phyloP scores from a whole-genome alignment of 2,329 filamentous ascomycete species.

The Scopulariopsis brevicaulis region DNA sequence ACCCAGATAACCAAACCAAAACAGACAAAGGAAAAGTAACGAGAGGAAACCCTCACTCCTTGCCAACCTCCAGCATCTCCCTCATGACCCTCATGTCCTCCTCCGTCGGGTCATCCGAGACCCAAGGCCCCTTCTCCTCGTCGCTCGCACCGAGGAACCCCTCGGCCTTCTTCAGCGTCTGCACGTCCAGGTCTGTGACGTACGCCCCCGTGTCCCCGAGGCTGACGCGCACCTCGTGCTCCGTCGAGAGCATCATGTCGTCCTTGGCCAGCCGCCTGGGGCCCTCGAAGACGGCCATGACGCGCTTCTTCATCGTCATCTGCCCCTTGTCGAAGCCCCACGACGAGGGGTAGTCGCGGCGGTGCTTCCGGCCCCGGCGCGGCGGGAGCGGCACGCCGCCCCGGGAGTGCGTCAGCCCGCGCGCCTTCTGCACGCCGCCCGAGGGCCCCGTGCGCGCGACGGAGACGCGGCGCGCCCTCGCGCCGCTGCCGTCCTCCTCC shows the following conservation, averaged over 20 bases:
- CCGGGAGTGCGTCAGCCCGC: conserved; percentile 68
- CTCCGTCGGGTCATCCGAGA: conserved; percentile 58
- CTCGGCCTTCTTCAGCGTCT: conserved; percentile 80
- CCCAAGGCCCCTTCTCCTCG: conserved; percentile 80
- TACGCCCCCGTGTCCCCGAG: conserved; percentile 67
- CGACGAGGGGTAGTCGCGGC: conserved; percentile 83
- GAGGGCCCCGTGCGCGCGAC: conserved; percentile 46
- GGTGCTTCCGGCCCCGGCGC: conserved; percentile 72
- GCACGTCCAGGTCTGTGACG: conserved; percentile 85
- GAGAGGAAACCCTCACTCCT: neutral
- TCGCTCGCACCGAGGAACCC: conserved; percentile 70
- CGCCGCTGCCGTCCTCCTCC: conserved; percentile 34
- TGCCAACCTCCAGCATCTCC: conserved; percentile 26
- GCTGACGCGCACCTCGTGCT: conserved; percentile 84
- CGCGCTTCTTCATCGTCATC: conserved; percentile 98
- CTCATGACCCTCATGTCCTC: conserved; percentile 51
- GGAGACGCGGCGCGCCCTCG: conserved; percentile 11
- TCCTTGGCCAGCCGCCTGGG: conserved; percentile 85
- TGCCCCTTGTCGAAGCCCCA: conserved; percentile 89
- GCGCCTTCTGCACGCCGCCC: conserved; percentile 52
- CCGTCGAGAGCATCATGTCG: conserved; percentile 95
- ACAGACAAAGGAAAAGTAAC: neutral
- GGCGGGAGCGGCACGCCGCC: conserved; percentile 52
- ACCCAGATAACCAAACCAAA: no score
- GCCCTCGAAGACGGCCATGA: conserved; percentile 87